phyloP scores from a whole-genome alignment of 1,284 basidiomycete genomes.

The Ustilago nuda region DNA sequence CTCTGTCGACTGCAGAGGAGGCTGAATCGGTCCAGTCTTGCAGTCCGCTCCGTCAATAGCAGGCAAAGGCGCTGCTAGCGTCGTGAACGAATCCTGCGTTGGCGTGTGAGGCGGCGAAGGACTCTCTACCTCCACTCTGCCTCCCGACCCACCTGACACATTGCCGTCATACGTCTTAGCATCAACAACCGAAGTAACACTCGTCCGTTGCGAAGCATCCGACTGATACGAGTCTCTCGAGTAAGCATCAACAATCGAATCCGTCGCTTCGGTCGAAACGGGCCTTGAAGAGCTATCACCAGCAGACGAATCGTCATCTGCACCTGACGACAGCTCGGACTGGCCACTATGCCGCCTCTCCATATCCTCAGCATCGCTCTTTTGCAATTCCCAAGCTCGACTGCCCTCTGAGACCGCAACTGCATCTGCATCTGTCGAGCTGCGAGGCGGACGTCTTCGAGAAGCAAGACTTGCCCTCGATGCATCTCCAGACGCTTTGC shows the following conservation, averaged over 20 bases:
- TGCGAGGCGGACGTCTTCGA: slow-evolving; percentile 30
- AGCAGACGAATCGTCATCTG: slow-evolving; percentile 42
- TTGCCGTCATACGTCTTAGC: slow-evolving; percentile 24
- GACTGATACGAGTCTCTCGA: slow-evolving; percentile 60
- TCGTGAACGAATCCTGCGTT: slow-evolving; percentile 37
- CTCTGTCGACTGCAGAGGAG: neutral
- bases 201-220: slow-evolving; percentile 57
- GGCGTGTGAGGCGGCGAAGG: slow-evolving; percentile 52
- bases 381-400: slow-evolving; percentile 45
- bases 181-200: slow-evolving; percentile 52
- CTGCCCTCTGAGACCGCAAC: slow-evolving; percentile 27
- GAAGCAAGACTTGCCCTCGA: slow-evolving; percentile 68
- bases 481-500: slow-evolving; percentile 86
- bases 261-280: slow-evolving; percentile 56
- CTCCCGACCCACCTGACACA: neutral
- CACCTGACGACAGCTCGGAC: slow-evolving; percentile 48
- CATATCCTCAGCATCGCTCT: slow-evolving; percentile 37
- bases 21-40: neutral
- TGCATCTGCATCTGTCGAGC: slow-evolving; percentile 23
- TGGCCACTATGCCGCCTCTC: slow-evolving; percentile 54
- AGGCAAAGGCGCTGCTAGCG: slow-evolving; percentile 7
- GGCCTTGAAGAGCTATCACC: slow-evolving; percentile 48
- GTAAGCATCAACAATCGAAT: slow-evolving; percentile 61
- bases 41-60: slow-evolving; percentile 3
- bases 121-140: slow-evolving; percentile 8